Evolutionary conservation across 2,329 filamentous ascomycete genomes (phyloP), one percentile per base, ranked within the genome.

Genomic region (Rutstroemia sp.): DNA sequence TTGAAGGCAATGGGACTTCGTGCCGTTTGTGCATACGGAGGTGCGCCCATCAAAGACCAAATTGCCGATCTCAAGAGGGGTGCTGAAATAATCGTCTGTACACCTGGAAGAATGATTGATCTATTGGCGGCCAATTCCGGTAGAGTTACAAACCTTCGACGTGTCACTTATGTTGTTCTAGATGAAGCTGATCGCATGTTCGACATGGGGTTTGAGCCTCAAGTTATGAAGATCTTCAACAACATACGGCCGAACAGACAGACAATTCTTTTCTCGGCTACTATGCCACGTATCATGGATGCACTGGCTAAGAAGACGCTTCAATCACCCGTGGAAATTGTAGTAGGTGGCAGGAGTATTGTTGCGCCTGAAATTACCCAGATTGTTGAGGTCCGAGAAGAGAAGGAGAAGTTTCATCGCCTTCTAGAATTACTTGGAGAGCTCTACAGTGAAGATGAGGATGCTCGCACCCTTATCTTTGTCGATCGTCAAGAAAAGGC

Each of bases 181-280:
- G 94, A 99, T 69, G 94, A 99, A 74, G 94, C 94, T 49, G 94
- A 99, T 72, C 87, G 94, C 60, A 97, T 99, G 94, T 96, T 97
- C 70, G 94, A 99, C 71, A 97, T 99, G 94, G 94, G 94, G 14
- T 99, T 99, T 68, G 92, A 96, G 73, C 92, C 94, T 2, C 94
- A 99, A 71, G 92, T 99, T 54, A 94, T 94, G 83, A 96, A 95
- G 72, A 94, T 99, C 58, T 85, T 97, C 69, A 84, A 85, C 63
- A 96, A 94, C 67, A 88, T 96, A 70, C 86, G 94, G 49, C 92
- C 94, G 0, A 89, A 96, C 70, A 86, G 89, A 51, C 94, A 99
- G 70, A 96, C 91, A 0, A 91, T 97, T 52, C 79, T 97, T 23
- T 99, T 97, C 71, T 97, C 94, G 0, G 94, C 94, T 4, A 99